Base-by-base conservation (phyloP, 2,329 filamentous ascomycete genomes). In the Penicillium sp. region DNA sequence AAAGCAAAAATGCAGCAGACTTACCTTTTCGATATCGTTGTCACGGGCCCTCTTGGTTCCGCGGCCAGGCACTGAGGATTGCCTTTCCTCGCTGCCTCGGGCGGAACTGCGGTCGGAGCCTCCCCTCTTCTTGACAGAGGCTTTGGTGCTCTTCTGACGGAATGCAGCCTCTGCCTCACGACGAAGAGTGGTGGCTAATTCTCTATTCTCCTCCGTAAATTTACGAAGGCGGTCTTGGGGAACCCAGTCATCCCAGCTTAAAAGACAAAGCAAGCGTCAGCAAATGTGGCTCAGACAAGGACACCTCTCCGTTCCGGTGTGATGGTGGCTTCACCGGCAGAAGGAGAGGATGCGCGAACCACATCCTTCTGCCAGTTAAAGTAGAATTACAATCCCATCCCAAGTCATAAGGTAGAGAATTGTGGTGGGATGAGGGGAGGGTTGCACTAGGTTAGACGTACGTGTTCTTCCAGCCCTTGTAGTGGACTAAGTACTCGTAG, bases 381-480 rank as follows among this genome's bases (percentile, higher is more conserved):
- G n/a, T n/a, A n/a, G n/a, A n/a, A n/a, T n/a, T n/a, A n/a, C n/a
- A n/a, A n/a, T n/a, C n/a, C n/a, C n/a, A n/a, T n/a, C n/a, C n/a
- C n/a, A n/a, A n/a, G n/a, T n/a, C n/a, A n/a, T n/a, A n/a, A n/a
- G n/a, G n/a, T n/a, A n/a, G n/a, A n/a, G n/a, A n/a, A n/a, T n/a
- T n/a, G n/a, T n/a, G n/a, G n/a, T n/a, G n/a, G n/a, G n/a, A n/a
- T n/a, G n/a, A n/a, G n/a, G n/a, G n/a, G 31, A 44, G n/a, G 31
- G 21, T 3, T n/a, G 35, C 7, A 26, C 19, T 37, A 59, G 42
- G 26, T 26, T 21, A 51, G 52, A 83, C 83, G 72, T 74, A 87
- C 78, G 89, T 96, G 69, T 91, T 90, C 77, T 98, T 98, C 93
- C 93, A 98, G 64, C 93, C 93, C 72, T 97, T 97, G 76, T 98